Conservation (phyloP, 176 grass and related monocot genomes). For the Carex scoparia region DNA sequence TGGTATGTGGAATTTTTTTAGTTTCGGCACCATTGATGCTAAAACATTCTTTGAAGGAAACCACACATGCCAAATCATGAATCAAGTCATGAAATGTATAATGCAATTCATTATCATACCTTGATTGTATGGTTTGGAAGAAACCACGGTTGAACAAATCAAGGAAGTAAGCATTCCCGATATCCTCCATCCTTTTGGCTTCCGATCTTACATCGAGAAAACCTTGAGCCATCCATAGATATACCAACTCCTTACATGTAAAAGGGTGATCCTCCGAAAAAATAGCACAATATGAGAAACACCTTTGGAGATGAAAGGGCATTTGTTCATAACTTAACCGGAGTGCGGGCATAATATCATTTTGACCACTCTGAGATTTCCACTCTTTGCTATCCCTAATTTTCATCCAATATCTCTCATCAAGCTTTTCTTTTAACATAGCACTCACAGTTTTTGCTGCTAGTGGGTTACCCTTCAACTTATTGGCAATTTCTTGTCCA, state of each 20-base stretch:
- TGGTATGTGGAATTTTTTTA: background rate
- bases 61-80: conserved; percentile 9
- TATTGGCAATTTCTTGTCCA: background rate
- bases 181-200: conserved; percentile 18
- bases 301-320: background rate
- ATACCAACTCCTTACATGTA: background rate
- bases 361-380: background rate
- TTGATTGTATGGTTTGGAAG: background rate
- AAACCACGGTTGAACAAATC: conserved; percentile 20
- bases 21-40: background rate
- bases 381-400: conserved; percentile 6
- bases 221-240: conserved; percentile 47
- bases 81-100: conserved; percentile 33
- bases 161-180: conserved; percentile 18
- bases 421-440: background rate
- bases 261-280: conserved; percentile 13
- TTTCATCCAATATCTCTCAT: background rate
- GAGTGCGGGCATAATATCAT: conserved; percentile 22
- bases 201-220: background rate
- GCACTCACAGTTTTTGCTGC: background rate
- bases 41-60: conserved; percentile 7
- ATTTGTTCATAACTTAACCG: conserved; percentile 33
- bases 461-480: background rate
- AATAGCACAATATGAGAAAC: conserved; percentile 31
- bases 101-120: too few relatives aligned